Evolutionary conservation across 257 asterid genomes (phyloP), one percentile per base, ranked within the genome.

Genomic region (Fraxinus cuspidata): DNA sequence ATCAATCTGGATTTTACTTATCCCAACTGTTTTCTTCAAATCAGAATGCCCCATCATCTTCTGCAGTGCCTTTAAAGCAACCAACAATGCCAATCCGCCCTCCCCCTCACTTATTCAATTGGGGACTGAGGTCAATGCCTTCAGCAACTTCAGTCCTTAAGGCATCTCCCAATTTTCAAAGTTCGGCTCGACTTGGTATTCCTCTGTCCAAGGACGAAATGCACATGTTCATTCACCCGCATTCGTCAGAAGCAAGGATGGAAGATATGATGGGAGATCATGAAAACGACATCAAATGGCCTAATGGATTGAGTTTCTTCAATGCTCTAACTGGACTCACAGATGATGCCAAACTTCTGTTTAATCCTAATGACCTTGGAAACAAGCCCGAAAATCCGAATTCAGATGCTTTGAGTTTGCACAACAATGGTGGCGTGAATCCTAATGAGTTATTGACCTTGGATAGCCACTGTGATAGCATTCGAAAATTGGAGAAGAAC

Each of bases 231-330:
- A 78, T 95, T 66, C 89, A 74, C 74, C 97, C 97, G 63, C 97
- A 93, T 81, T 83, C 99, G 9, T 90, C 97, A 10, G 91, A 25
- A 10, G 31, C 68, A 10, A 23, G 68, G 68, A 60, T 25, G 67
- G 67, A 58, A 19, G 67, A 86, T 68, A 85, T 89, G 93, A 85
- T 87, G 51, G 91, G 89, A 34, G 92, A 90, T 47, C 97, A 89
- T 1, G 99, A 92, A 35, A 80, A 75, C 51, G 98, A 96, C 83
- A 90, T 96, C 87, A 96, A 93, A 34, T 96, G 99, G 99, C 99
- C 99, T 37, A 96, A 92, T 66, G 99, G 98, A 1, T 72, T 93
- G 80, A 71, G 87, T 15, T 96, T 93, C 90, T 93, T 92, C 80
- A 89, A 81, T 44, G 99, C 98, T 6, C 90, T 96, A 10, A 93